phyloP scores from a whole-genome alignment of 208 protist species.

The Herpetomonas samuelpessoai region DNA sequence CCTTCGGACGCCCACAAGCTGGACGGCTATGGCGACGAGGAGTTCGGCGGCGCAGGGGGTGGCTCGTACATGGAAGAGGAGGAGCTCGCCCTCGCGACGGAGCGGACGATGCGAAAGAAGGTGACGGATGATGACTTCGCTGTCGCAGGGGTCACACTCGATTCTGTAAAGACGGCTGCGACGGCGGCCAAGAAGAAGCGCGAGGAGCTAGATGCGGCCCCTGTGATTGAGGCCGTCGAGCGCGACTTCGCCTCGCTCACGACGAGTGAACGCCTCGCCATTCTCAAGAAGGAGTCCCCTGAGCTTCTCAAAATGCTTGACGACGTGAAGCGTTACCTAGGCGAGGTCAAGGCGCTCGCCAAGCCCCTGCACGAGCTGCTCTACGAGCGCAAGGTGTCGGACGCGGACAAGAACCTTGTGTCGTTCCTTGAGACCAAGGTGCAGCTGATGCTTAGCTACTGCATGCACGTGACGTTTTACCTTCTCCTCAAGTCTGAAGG shows the following conservation, averaged over 20 bases:
- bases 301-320: constrained; percentile 89
- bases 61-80: constrained; percentile 74
- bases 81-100: constrained; percentile 60
- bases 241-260: constrained; percentile 86
- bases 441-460: constrained; percentile 95
- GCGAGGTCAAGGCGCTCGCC: constrained; percentile 81
- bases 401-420: constrained; percentile 74
- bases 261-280: constrained; percentile 76
- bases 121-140: constrained; percentile 80
- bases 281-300: constrained; percentile 90
- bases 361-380: constrained; percentile 83
- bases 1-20: constrained; percentile 84
- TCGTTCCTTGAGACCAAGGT: constrained; percentile 90
- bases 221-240: constrained; percentile 86
- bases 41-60: constrained; percentile 35
- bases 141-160: constrained; percentile 56
- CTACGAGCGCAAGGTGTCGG: constrained; percentile 69
- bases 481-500: constrained; percentile 92
- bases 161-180: constrained; percentile 12
- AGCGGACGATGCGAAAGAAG: constrained; percentile 48
- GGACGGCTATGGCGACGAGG: constrained; percentile 82
- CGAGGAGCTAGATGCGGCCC: constrained; percentile 38
- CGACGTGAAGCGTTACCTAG: constrained; percentile 82
- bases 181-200: constrained; percentile 19
- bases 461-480: constrained; percentile 95